phyloP scores from a whole-genome alignment of 202 grass and related monocot genomes.

The Cymbopogon flexuosus region DNA sequence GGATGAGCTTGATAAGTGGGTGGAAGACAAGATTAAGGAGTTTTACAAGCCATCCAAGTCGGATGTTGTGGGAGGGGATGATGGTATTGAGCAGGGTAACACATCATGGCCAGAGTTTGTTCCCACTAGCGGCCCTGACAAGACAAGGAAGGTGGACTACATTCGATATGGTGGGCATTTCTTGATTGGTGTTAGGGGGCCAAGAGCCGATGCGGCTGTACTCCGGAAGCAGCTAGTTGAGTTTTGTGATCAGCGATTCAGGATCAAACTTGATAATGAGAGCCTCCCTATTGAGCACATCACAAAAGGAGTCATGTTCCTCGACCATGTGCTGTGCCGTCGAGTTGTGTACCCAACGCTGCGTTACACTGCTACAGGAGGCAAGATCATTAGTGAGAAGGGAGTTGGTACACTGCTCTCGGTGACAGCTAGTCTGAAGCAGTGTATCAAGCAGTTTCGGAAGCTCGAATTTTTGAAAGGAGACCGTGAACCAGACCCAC shows the following conservation, averaged over 20 bases:
- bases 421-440: conserved; percentile 84
- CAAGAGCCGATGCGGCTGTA: conserved; percentile 69
- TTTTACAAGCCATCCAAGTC: conserved; percentile 83
- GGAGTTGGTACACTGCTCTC: conserved; percentile 85
- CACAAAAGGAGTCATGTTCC: conserved; percentile 97
- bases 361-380: conserved; percentile 82
- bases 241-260: conserved; percentile 74
- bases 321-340: conserved; percentile 87
- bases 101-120: conserved; percentile 96
- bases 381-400: conserved; percentile 98
- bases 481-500: conserved; percentile 84
- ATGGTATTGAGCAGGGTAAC: conserved; percentile 63
- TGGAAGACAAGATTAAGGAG: conserved; percentile 77
- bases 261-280: conserved; percentile 86
- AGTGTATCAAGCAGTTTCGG: conserved; percentile 88
- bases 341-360: conserved; percentile 93
- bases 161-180: conserved; percentile 85
- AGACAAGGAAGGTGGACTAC: conserved; percentile 87
- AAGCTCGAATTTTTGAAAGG: conserved; percentile 92
- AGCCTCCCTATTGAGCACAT: conserved; percentile 86
- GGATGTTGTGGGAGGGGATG: conserved; percentile 62
- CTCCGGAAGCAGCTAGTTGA: conserved; percentile 83
- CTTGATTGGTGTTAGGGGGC: conserved; percentile 74
- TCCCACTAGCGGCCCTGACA: conserved; percentile 81
- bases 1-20: conserved; percentile 89